phyloP scores from a whole-genome alignment of 2,329 filamentous ascomycete genomes.

The Ophiostoma pallidulum region DNA sequence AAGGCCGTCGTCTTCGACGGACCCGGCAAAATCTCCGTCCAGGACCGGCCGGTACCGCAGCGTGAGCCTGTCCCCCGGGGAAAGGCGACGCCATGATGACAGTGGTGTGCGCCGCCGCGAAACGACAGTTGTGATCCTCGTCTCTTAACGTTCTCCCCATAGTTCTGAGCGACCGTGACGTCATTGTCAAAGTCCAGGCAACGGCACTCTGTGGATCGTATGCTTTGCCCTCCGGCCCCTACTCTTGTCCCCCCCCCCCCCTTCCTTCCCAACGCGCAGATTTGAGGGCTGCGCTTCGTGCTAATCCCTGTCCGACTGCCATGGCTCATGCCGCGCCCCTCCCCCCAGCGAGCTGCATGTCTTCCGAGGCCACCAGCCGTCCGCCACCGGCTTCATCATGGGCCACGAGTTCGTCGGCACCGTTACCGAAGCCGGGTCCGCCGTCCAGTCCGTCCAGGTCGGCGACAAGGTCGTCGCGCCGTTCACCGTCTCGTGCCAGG shows the following conservation, averaged over 20 bases:
- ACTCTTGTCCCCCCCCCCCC: too few relatives aligned
- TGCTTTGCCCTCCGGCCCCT: too few relatives aligned
- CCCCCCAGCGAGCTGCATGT: constrained; percentile 73
- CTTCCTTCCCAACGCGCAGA: too few relatives aligned
- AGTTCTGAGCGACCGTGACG: constrained; percentile 62
- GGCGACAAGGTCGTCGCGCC: constrained; percentile 76
- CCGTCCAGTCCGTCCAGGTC: constrained; percentile 57
- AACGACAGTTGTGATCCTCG: too few relatives aligned
- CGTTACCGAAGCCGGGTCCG: constrained; percentile 57
- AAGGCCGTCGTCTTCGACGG: constrained; percentile 83
- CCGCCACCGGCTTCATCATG: constrained; percentile 54
- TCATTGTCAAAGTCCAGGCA: constrained; percentile 74
- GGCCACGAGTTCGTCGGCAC: constrained; percentile 82
- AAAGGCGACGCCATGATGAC: too few relatives aligned
- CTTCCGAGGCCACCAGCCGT: constrained; percentile 71
- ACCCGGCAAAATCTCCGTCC: constrained; percentile 62
- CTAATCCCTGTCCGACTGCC: background rate
- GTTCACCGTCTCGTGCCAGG: constrained; percentile 70
- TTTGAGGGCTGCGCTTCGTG: too few relatives aligned
- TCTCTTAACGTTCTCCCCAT: background rate
- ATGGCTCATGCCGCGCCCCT: background rate
- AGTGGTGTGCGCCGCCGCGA: too few relatives aligned
- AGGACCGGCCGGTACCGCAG: constrained; percentile 69
- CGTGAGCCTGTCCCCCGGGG: constrained; percentile 27
- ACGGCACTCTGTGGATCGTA: constrained; percentile 85